Conservation (phyloP, 129 eudicot species). For the Arctium lappa region DNA sequence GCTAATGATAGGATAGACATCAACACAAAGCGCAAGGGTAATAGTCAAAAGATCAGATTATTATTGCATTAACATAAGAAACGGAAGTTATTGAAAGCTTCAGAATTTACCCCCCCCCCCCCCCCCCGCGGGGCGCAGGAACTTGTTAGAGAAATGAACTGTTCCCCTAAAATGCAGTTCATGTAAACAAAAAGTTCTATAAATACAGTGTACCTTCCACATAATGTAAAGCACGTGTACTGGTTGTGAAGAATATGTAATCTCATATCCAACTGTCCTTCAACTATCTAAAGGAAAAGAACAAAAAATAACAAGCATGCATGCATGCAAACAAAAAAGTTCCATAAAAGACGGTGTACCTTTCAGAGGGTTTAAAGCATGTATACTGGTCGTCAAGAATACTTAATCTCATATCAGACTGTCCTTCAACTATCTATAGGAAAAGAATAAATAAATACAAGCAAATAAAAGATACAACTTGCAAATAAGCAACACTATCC, state of each 20-base stretch:
- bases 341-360: constrained; percentile 39
- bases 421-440: constrained; percentile 56
- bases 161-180: background rate
- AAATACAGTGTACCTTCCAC: constrained; percentile 47
- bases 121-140: too few species aligned
- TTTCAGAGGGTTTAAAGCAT: constrained; percentile 60
- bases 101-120: background rate
- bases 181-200: constrained; percentile 1
- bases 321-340: background rate
- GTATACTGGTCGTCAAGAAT: constrained; percentile 59
- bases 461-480: background rate
- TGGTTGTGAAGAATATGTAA: constrained; percentile 45
- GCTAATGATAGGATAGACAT: background rate
- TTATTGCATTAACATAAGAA: background rate
- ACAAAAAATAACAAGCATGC: background rate
- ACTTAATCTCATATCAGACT: constrained; percentile 41
- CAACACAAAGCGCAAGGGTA: constrained; percentile 1
- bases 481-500: constrained; percentile 1
- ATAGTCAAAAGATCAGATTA: background rate
- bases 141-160: background rate
- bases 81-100: background rate
- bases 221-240: constrained; percentile 65
- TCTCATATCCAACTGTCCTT: constrained; percentile 48
- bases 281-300: constrained; percentile 42
- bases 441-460: background rate